Conservation (phyloP, 345 rosid genomes). For the Sapria himalayana region DNA sequence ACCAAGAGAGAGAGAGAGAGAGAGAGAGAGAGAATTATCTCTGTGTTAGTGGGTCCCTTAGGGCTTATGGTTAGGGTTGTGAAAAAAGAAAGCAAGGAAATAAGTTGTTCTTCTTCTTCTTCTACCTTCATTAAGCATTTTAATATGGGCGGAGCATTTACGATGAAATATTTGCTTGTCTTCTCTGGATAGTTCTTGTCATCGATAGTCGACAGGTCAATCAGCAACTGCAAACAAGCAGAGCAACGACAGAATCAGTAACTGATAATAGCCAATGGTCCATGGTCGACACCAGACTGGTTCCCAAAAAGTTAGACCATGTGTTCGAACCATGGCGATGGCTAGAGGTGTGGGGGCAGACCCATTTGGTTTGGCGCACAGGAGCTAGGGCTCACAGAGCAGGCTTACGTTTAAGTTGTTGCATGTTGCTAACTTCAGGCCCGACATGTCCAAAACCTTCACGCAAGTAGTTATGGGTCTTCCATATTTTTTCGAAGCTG, state of each 20-base stretch:
- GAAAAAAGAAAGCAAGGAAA: neutral
- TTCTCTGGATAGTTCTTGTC: slow-evolving; percentile 96
- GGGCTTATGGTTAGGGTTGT: neutral
- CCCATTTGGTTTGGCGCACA: neutral
- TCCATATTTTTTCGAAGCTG: slow-evolving; percentile 49
- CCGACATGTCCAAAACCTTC: slow-evolving; percentile 89
- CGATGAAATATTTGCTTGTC: slow-evolving; percentile 69
- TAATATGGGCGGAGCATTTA: slow-evolving; percentile 80
- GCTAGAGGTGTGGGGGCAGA: neutral
- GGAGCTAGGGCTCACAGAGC: neutral
- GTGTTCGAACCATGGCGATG: neutral
- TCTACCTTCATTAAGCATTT: slow-evolving; percentile 94
- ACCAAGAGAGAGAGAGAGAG: slow-evolving; percentile 4
- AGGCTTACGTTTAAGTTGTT: slow-evolving; percentile 58
- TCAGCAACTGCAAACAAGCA: slow-evolving; percentile 47
- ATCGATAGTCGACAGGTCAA: slow-evolving; percentile 61
- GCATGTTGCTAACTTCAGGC: slow-evolving; percentile 66
- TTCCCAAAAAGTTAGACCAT: neutral
- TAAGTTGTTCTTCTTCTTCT: slow-evolving; percentile 17
- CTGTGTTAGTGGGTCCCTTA: neutral
- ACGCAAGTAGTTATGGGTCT: slow-evolving; percentile 69
- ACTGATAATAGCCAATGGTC: neutral
- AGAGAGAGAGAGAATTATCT: neutral
- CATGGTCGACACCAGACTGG: neutral
- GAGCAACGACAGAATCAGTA: neutral